A percentile compares a stretch with the other conserved stretches of the same genome.
phyloP scores from a whole-genome alignment of 352 stramenopile genomes.

The Phytopythium helicoides region DNA sequence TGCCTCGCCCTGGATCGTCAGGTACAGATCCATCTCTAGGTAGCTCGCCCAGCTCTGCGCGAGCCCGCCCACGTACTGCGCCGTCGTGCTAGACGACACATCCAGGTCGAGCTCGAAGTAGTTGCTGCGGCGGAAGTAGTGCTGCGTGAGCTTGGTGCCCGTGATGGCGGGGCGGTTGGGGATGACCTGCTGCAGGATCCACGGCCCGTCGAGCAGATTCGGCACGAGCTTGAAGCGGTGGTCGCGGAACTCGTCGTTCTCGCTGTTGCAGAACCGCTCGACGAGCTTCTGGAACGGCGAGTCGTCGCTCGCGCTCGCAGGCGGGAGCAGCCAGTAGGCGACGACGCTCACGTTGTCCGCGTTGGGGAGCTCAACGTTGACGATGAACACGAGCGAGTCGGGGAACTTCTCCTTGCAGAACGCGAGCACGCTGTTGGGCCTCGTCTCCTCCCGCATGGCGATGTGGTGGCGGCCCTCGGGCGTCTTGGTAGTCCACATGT shows the following conservation, averaged over 20 bases:
- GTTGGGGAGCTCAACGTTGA: slow-evolving; percentile 84
- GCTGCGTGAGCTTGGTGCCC: slow-evolving; percentile 85
- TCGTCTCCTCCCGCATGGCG: slow-evolving; percentile 40
- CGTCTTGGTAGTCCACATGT: slow-evolving; percentile 51
- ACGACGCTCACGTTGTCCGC: slow-evolving; percentile 69
- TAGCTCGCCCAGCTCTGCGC: slow-evolving; percentile 73
- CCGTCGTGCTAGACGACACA: slow-evolving; percentile 71
- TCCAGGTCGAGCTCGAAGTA: slow-evolving; percentile 90
- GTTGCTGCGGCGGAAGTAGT: slow-evolving; percentile 73
- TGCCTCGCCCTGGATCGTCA: slow-evolving; percentile 72
- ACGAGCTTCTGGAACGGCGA: slow-evolving; percentile 60
- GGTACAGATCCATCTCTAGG: slow-evolving; percentile 78
- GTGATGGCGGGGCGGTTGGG: slow-evolving; percentile 83
- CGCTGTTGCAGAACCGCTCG: slow-evolving; percentile 43
- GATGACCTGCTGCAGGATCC: slow-evolving; percentile 78
- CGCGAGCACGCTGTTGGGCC: slow-evolving; percentile 44
- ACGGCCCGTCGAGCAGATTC: slow-evolving; percentile 80
- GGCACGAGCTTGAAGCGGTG: slow-evolving; percentile 88
- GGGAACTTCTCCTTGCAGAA: slow-evolving; percentile 43
- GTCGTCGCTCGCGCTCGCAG: slow-evolving; percentile 13
- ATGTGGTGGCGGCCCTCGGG: slow-evolving; percentile 51
- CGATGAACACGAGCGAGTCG: slow-evolving; percentile 75
- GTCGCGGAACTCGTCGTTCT: slow-evolving; percentile 55
- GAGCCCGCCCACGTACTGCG: slow-evolving; percentile 74
- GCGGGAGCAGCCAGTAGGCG: slow-evolving; percentile 68